phyloP scores from a whole-genome alignment of 305 asterid genomes.

The Andrographis paniculata region DNA sequence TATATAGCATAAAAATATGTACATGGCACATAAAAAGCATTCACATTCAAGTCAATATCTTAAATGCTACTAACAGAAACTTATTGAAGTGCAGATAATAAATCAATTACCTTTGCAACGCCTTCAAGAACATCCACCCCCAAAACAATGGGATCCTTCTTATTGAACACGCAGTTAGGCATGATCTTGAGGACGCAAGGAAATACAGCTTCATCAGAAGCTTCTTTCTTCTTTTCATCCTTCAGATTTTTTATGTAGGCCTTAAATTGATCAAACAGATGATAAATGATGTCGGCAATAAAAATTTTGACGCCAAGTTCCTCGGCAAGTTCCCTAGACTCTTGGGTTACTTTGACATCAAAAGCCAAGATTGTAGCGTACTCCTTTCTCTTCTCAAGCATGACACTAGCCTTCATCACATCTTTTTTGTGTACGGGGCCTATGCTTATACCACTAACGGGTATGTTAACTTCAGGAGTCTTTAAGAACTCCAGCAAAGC shows the following conservation, averaged over 20 bases:
- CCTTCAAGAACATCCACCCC: slow-evolving; percentile 92
- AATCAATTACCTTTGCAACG: slow-evolving; percentile 55
- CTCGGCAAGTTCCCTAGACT: slow-evolving; percentile 90
- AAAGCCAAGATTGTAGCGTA: slow-evolving; percentile 90
- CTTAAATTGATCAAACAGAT: slow-evolving; percentile 93
- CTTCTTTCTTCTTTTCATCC: slow-evolving; percentile 94
- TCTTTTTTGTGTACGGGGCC: slow-evolving; percentile 96
- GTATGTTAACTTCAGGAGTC: slow-evolving; percentile 81
- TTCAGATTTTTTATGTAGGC: slow-evolving; percentile 86
- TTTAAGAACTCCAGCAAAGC: slow-evolving; percentile 93
- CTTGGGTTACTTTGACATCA: slow-evolving; percentile 90
- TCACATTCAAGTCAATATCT: neutral
- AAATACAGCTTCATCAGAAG: slow-evolving; percentile 91
- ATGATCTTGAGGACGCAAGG: slow-evolving; percentile 90
- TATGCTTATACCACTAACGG: slow-evolving; percentile 96
- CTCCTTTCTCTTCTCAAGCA: slow-evolving; percentile 98
- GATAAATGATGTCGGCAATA: slow-evolving; percentile 90
- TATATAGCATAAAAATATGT: too few species aligned
- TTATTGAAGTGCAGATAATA: slow-evolving; percentile 1
- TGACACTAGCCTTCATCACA: slow-evolving; percentile 96
- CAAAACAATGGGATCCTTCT: slow-evolving; percentile 94
- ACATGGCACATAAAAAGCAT: too few species aligned
- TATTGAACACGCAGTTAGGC: slow-evolving; percentile 78
- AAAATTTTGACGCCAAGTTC: slow-evolving; percentile 86
- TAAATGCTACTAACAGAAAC: neutral